Evolutionary conservation across 345 rosid species (phyloP).

Genomic region (Turritis glabra): DNA sequence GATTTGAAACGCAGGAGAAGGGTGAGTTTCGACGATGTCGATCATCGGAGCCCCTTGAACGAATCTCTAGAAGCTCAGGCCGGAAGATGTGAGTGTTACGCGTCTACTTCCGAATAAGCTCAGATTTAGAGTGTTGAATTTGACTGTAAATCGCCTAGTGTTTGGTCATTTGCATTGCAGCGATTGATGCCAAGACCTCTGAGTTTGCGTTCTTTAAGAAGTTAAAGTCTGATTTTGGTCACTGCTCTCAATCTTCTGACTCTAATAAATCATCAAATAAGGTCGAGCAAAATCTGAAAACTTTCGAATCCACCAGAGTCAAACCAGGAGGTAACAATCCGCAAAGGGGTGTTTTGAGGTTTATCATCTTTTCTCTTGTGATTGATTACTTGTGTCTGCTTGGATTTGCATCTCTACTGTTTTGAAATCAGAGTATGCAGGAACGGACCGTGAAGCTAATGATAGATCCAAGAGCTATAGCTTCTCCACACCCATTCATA

Average conservation of each 20-base stretch:
- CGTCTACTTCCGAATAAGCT: not conserved
- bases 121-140: conserved; percentile 1
- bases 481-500: conserved; percentile 35
- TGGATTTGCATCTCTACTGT: not conserved
- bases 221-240: conserved; percentile 49
- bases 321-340: conserved; percentile 33
- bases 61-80: conserved; percentile 21
- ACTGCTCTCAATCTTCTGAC: conserved; percentile 19
- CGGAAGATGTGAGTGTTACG: conserved; percentile 20
- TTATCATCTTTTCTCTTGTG: not conserved
- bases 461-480: conserved; percentile 27
- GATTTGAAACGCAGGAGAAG: conserved; percentile 44
- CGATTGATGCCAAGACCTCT: conserved; percentile 65
- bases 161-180: conserved; percentile 47
- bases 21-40: conserved; percentile 39
- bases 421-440: conserved; percentile 40
- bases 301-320: conserved; percentile 28
- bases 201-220: conserved; percentile 78
- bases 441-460: conserved; percentile 16
- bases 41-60: conserved; percentile 26
- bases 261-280: conserved; percentile 17
- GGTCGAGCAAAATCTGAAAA: conserved; percentile 23
- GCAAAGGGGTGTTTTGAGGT: not conserved
- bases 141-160: not conserved
- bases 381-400: not conserved